A percentile compares a stretch with the other conserved stretches of the same genome.
Conservation (phyloP, 2,329 filamentous ascomycete genomes). For the Pseudogymnoascus sp. region DNA sequence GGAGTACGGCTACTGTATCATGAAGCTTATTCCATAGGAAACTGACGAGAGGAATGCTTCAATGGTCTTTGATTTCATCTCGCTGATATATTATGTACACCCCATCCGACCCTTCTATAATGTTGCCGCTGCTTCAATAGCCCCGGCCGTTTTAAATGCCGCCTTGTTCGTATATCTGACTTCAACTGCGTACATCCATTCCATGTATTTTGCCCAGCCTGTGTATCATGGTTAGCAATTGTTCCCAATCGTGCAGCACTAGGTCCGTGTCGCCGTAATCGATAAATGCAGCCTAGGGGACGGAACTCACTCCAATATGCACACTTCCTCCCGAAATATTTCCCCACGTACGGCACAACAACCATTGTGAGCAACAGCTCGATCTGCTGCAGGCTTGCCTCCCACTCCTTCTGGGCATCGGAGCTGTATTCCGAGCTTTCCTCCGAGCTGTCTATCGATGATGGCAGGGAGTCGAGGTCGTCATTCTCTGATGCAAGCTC, state of each 20-base stretch:
- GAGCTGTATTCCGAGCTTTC: conserved; percentile 47
- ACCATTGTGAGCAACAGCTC: conserved; percentile 93
- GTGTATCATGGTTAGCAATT: conserved; percentile 17
- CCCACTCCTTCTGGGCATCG: conserved; percentile 92
- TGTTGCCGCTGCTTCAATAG: conserved; percentile 51
- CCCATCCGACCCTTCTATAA: conserved; percentile 32
- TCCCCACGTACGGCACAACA: conserved; percentile 84
- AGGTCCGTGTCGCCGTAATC: conserved; percentile 7
- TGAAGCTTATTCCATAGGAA: background rate
- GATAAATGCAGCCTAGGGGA: background rate
- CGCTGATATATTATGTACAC: conserved; percentile 1
- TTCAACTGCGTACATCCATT: conserved; percentile 84
- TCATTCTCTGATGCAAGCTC: conserved; percentile 49
- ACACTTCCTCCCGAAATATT: conserved; percentile 89
- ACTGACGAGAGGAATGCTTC: background rate
- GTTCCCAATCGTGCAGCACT: background rate
- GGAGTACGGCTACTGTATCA: background rate
- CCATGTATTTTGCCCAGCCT: conserved; percentile 93
- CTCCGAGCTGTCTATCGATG: conserved; percentile 46
- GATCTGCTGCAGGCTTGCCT: conserved; percentile 85
- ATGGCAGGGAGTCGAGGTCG: conserved; percentile 58
- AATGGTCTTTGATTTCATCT: background rate
- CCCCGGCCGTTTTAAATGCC: conserved; percentile 55
- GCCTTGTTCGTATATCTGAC: conserved; percentile 57
- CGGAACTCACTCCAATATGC: conserved; percentile 81